Conservation (phyloP, 2,329 filamentous ascomycete genomes). For the Botrytis sinoallii region DNA sequence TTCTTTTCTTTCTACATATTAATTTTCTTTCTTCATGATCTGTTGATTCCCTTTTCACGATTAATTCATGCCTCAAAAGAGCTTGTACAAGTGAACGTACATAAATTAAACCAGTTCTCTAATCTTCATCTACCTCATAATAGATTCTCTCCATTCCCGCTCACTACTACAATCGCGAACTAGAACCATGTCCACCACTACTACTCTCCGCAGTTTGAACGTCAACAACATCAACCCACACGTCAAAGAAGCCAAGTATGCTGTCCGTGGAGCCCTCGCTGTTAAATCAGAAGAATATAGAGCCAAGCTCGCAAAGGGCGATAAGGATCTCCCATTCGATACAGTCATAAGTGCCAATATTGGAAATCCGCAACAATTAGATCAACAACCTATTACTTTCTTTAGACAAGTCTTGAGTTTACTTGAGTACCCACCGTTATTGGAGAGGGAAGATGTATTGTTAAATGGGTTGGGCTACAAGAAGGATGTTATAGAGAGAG, state of each 20-base stretch:
- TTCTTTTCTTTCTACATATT: not conserved
- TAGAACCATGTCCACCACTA: slow-evolving; percentile 39
- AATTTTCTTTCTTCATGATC: not conserved
- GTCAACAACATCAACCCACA: slow-evolving; percentile 90
- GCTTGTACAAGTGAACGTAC: slow-evolving; percentile 3
- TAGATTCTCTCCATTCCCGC: slow-evolving; percentile 1
- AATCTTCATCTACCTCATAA: slow-evolving; percentile 1
- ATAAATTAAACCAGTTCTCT: slow-evolving; percentile 4
- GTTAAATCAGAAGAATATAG: slow-evolving; percentile 91
- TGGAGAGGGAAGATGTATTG: slow-evolving; percentile 81
- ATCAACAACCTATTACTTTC: slow-evolving; percentile 99
- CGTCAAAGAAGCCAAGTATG: slow-evolving; percentile 86
- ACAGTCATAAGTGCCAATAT: slow-evolving; percentile 97
- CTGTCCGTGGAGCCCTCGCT: slow-evolving; percentile 92
- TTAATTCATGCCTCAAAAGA: not conserved
- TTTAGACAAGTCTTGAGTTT: slow-evolving; percentile 95
- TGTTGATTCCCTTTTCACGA: not conserved
- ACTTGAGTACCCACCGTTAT: slow-evolving; percentile 81
- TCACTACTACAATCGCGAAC: not conserved
- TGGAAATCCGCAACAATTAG: slow-evolving; percentile 96
- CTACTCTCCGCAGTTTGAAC: slow-evolving; percentile 55
- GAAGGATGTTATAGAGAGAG: slow-evolving; percentile 81
- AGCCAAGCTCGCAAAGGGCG: slow-evolving; percentile 61
- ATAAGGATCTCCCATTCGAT: slow-evolving; percentile 69
- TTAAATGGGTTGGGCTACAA: slow-evolving; percentile 78